These are phyloP conservation scores for Spirogloea muscicola DNA, from an alignment of 139 green algal genomes.

Conservation along the genomic window DNA sequence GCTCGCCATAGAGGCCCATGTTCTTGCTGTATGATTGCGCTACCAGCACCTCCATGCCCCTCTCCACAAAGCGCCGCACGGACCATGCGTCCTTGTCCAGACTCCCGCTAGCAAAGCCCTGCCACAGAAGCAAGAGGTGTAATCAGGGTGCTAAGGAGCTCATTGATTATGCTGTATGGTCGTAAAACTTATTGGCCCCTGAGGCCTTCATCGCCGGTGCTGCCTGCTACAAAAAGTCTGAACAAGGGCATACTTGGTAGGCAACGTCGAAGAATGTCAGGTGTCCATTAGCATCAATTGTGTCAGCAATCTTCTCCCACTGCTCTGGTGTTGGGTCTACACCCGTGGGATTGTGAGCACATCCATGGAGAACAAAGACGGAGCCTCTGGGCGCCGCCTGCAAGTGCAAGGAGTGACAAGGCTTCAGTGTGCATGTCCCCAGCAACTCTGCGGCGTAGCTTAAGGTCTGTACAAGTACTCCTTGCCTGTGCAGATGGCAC, in stretches of 20 bases:
- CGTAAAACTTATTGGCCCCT: no score
- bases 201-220: no score
- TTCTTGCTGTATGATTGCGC: conserved; percentile 90
- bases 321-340: conserved; percentile 93
- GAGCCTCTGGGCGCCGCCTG: conserved; percentile 75
- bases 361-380: conserved; percentile 92
- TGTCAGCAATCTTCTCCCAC: conserved; percentile 85
- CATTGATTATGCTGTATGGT: no score
- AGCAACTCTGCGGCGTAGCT: no score
- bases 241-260: conserved; percentile 74
- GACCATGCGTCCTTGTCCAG: conserved; percentile 89
- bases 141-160: no score
- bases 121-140: conserved; percentile 49
- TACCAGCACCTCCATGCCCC: conserved; percentile 83
- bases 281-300: conserved; percentile 67
- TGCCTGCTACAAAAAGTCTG: no score
- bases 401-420: conserved; percentile 1
- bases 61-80: conserved; percentile 79
- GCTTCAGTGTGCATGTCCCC: no score
- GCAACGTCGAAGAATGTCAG: conserved; percentile 97
- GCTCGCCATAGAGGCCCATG: conserved; percentile 95
- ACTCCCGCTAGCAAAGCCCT: conserved; percentile 76
- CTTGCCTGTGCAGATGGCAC: no score
- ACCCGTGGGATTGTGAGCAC: conserved; percentile 97
- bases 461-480: no score